Evolutionary conservation across 2,329 filamentous ascomycete species (phyloP).

Genomic region (Colletotrichum echinochloae): DNA sequence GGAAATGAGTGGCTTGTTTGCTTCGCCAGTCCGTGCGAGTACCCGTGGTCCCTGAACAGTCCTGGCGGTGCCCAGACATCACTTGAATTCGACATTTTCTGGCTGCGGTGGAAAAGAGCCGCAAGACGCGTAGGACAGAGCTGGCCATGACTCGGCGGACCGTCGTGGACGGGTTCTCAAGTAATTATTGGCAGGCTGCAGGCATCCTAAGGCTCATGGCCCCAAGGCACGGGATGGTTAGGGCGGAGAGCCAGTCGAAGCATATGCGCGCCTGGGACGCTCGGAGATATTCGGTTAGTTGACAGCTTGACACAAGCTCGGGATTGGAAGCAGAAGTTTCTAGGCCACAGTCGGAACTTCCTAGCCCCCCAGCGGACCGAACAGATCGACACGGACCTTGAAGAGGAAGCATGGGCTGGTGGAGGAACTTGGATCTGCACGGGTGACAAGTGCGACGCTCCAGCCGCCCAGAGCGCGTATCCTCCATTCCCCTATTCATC

Average conservation of each 20-base stretch:
- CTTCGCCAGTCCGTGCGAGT: conserved; percentile 12
- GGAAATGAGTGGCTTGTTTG: conserved; percentile 29
- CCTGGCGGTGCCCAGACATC: not conserved
- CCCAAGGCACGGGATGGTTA: not conserved
- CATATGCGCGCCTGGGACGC: not conserved
- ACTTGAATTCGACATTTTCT: not conserved
- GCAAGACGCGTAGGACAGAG: not conserved
- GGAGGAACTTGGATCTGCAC: not conserved
- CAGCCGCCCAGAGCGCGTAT: not conserved
- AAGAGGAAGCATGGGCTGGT: not conserved
- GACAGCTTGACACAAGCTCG: not conserved
- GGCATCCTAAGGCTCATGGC: not conserved
- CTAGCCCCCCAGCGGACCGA: not conserved
- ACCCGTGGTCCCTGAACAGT: conserved; percentile 3
- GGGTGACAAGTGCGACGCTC: conserved; percentile 1
- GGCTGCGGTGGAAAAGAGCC: not conserved
- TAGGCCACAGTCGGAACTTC: not conserved
- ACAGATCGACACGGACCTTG: conserved; percentile 14
- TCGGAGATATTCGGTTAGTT: not conserved
- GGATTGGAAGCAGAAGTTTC: not conserved
- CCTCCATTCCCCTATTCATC: not conserved
- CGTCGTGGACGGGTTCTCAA: not conserved
- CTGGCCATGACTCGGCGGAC: not conserved
- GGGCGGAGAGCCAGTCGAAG: too few relatives aligned
- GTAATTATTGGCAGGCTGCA: not conserved